Evolutionary conservation across 768 basidiomycete genomes (phyloP), one percentile per base, ranked within the genome.

Genomic region (Pulveroboletus sp.): DNA sequence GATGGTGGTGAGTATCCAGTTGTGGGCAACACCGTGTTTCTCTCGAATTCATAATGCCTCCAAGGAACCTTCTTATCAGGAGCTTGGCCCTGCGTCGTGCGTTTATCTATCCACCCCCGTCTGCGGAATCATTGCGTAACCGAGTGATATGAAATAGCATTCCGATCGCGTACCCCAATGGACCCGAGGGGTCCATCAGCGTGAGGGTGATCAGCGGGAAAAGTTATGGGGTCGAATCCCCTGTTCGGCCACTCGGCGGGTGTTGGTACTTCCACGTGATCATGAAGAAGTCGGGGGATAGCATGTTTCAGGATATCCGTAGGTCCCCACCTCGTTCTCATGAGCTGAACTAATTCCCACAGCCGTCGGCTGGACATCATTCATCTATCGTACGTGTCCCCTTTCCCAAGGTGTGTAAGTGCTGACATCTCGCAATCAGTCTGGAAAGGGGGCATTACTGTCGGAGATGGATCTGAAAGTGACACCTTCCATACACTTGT

Each of bases 211-310:
- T 97, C 57, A 92, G 89, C 54, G 95, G 95, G 6, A 85, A 83
- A 64, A 89, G 89, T 51, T 82, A 93, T 56, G 92, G 89, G 12
- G 76, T 83, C 13, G 85, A 86, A 62, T 93, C 91, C 2, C 93
- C 93, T 23, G 93, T 98, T 20, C 75, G 86, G 41, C 91, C 91
- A 0, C 78, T 93, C 1, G 94, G 94, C 12, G 94, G 94, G 6
- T 94, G 93, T 68, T 94, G 91, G 89, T 96, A 82, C 68, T 85
- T 94, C 71, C 90, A 94, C 62, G 70, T 86, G 53, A 81, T 72
- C 50, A 83, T 94, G 64, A 69, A 76, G 23, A 76, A 77, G 51
- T 76, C 80, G 26, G 82, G 79, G 2, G 73, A 68, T 35, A 62
- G 64, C 26, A 76, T 91, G 26, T 95, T 89, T 73, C 94, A 94